A percentile compares a stretch with the other conserved stretches of the same genome.
These are phyloP conservation scores for Zelopaecilomyces penicillatus DNA, from an alignment of 2,329 filamentous ascomycete genomes.

Conservation along the genomic window DNA sequence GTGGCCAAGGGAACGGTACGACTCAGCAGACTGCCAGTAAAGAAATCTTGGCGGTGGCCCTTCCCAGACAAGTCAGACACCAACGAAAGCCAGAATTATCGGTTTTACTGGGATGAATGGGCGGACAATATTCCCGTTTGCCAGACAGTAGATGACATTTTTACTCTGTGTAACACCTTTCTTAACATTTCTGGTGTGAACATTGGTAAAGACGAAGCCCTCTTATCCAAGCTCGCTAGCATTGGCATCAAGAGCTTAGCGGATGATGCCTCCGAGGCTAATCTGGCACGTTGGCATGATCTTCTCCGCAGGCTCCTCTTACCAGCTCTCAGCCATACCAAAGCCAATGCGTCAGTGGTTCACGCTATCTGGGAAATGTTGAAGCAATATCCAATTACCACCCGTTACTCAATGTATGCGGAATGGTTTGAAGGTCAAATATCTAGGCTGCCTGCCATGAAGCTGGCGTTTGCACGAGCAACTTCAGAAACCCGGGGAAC, in stretches of 20 bases:
- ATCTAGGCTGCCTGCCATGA: conserved; percentile 69
- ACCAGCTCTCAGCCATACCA: conserved; percentile 78
- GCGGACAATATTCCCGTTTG: conserved; percentile 86
- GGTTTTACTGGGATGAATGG: conserved; percentile 98
- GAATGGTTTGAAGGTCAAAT: conserved; percentile 83
- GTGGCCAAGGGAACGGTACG: conserved; percentile 62
- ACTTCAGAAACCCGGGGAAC: conserved; percentile 73
- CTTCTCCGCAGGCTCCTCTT: conserved; percentile 78
- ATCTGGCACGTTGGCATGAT: conserved; percentile 73
- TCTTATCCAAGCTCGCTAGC: conserved; percentile 74
- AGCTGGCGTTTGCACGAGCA: conserved; percentile 67
- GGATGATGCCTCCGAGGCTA: conserved; percentile 61
- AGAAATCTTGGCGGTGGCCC: conserved; percentile 72
- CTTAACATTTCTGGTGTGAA: conserved; percentile 80
- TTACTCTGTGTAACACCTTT: conserved; percentile 75
- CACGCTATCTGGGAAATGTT: conserved; percentile 83
- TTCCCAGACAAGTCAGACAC: conserved; percentile 70
- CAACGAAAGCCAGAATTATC: conserved; percentile 70
- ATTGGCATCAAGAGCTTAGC: conserved; percentile 72
- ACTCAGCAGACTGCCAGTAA: conserved; percentile 48
- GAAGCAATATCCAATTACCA: conserved; percentile 64
- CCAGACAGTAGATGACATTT: conserved; percentile 82
- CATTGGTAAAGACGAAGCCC: conserved; percentile 72
- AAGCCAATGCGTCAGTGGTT: conserved; percentile 72
- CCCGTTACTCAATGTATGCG: conserved; percentile 80